Evolutionary conservation across 495 filamentous ascomycete genomes (phyloP).

Genomic region (Choiromyces venosus): DNA sequence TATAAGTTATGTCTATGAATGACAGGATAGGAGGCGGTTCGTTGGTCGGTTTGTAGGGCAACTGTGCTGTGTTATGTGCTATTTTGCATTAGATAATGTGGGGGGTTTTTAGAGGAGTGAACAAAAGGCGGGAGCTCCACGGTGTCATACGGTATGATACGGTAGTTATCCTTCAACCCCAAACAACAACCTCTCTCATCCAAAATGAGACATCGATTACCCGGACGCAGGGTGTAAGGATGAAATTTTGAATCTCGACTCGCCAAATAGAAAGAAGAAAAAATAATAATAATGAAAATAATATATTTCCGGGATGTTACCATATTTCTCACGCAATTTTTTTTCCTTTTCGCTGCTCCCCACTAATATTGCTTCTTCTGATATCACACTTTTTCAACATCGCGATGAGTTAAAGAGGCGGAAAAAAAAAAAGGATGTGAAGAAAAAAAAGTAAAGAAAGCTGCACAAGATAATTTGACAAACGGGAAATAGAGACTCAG

Average conservation of each 20-base stretch:
- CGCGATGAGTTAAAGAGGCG: neutral
- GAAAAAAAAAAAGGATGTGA: neutral
- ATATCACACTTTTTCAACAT: neutral
- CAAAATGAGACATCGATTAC: neutral
- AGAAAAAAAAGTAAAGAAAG: neutral
- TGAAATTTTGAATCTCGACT: neutral
- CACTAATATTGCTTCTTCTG: neutral
- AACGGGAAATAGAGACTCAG: neutral
- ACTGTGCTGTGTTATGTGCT: neutral
- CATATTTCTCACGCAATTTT: neutral
- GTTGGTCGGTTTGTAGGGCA: neutral
- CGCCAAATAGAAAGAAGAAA: neutral
- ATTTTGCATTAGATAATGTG: neutral
- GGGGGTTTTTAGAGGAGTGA: neutral
- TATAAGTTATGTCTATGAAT: neutral
- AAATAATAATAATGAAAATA: neutral
- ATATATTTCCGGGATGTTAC: neutral
- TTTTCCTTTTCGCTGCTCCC: neutral
- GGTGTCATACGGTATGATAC: too few species aligned
- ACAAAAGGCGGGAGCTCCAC: neutral
- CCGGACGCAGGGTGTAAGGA: neutral
- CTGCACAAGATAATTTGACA: slow-evolving; percentile 1
- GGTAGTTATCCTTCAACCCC: neutral
- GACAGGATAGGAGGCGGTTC: neutral
- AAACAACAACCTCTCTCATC: neutral